Evolutionary conservation across 2,329 filamentous ascomycete genomes (phyloP), one percentile per base, ranked within the genome.

Genomic region (Alternaria triticimaculans): DNA sequence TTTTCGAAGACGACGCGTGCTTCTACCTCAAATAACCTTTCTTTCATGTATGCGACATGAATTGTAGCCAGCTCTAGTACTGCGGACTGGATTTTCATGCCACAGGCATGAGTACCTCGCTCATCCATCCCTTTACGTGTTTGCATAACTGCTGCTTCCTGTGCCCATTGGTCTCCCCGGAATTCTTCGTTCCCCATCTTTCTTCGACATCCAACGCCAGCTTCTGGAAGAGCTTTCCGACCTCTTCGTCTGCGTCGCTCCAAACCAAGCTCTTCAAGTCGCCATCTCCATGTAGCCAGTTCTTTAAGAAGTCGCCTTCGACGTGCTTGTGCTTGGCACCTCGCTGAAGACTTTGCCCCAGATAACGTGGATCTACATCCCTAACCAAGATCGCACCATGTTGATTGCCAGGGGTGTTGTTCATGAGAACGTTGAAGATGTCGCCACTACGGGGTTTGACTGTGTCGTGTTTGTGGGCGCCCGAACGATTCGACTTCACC

Each of bases 241-340:
- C 68, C 8, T 71, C 73, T 14, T 53, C 45, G 6, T 76, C 74
- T 6, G 67, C 71, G 5, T 57, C 61, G 6, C 58, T 58, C 3
- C 55, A 41, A 1, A 74, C 33, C 50, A 77, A 50, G 0, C 10
- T 20, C 14, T 49, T 28, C 10, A 78, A 11, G 33, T 74, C 73
- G 3, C 67, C 65, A 15, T 70, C 69, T 18, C 67, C 64, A 12
- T 65, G 63, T 9, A 83, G 55, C 43, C 79, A 77, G 10, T 77
- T 57, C 12, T 65, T 65, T 6, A 84, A 57, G 5, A 81, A 45
- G 67, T 84, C 82, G 1, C 82, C 83, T 63, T 84, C 80, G 6
- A 85, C 71, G 61, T 82, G 79, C 60, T 73, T 77, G 30, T 79
- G 73, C 11, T 64, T 71, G 15, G 69, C 48, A 10, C 58, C 65